Evolutionary conservation across 441 rosid species (phyloP).

Genomic region (Populus hybrid): DNA sequence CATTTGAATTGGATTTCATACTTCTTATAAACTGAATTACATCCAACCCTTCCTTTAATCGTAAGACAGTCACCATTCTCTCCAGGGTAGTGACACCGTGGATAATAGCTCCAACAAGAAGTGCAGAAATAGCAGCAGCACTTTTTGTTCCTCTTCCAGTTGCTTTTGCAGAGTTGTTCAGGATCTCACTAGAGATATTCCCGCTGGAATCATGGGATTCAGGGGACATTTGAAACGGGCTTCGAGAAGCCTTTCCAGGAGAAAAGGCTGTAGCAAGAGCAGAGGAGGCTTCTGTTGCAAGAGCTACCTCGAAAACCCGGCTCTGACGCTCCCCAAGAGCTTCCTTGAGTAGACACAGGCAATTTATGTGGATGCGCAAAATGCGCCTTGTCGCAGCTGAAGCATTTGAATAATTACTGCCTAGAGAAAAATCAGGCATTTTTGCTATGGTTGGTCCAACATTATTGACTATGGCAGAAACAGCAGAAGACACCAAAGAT

Average conservation of each 20-base stretch:
- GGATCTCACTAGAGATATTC: constrained; percentile 46
- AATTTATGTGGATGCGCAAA: constrained; percentile 74
- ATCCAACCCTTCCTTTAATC: constrained; percentile 87
- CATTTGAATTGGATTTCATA: constrained; percentile 74
- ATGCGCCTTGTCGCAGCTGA: constrained; percentile 51
- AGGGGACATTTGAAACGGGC: constrained; percentile 74
- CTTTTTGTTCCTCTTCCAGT: constrained; percentile 59
- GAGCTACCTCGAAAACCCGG: constrained; percentile 95
- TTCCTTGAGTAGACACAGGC: constrained; percentile 86
- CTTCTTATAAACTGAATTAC: constrained; percentile 80
- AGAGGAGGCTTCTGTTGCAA: constrained; percentile 86
- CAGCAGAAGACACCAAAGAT: constrained; percentile 87
- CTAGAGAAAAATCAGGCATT: constrained; percentile 64
- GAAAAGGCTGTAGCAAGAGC: constrained; percentile 65
- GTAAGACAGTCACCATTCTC: constrained; percentile 80
- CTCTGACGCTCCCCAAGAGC: constrained; percentile 98
- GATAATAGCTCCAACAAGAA: constrained; percentile 77
- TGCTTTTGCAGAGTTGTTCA: constrained; percentile 39
- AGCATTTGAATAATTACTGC: constrained; percentile 49
- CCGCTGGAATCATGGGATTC: constrained; percentile 64
- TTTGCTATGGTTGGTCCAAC: constrained; percentile 63
- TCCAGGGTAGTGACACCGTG: constrained; percentile 95
- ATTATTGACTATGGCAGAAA: constrained; percentile 81
- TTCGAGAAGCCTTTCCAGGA: constrained; percentile 83
- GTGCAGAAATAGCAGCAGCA: constrained; percentile 85